Percentiles rank a stretch among this genome's conserved stretches.
Evolutionary conservation across 306 rosid genomes (phyloP).

Genomic region (Echinosophora koreensis): DNA sequence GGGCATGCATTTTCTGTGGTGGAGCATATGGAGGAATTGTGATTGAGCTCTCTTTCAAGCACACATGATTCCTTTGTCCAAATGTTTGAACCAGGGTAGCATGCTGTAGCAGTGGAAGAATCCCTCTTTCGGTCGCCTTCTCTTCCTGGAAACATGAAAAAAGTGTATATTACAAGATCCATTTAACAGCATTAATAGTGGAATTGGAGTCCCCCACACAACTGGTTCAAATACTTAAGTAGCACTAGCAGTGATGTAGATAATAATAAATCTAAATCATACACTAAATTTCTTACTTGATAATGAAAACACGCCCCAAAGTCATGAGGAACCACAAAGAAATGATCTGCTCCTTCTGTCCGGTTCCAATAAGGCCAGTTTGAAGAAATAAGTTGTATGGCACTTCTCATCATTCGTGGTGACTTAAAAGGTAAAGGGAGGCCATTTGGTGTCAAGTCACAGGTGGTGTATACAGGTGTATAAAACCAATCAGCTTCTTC

Average conservation of each 20-base stretch:
- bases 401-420: conserved; percentile 98
- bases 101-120: conserved; percentile 73
- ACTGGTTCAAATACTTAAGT: conserved; percentile 24
- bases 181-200: background rate
- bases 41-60: conserved; percentile 85
- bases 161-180: background rate
- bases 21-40: conserved; percentile 93
- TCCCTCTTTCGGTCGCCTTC: conserved; percentile 91
- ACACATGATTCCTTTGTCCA: conserved; percentile 89
- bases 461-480: conserved; percentile 93
- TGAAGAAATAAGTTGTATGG: conserved; percentile 92
- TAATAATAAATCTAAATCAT: background rate
- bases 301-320: conserved; percentile 99
- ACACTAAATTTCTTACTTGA: conserved; percentile 61
- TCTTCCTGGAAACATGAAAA: conserved; percentile 67
- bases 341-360: conserved; percentile 96
- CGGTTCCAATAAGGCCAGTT: conserved; percentile 98
- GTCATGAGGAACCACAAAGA: conserved; percentile 94
- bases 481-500: conserved; percentile 99
- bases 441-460: conserved; percentile 96
- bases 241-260: background rate
- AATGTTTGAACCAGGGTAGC: conserved; percentile 93
- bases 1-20: conserved; percentile 90
- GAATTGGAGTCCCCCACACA: conserved; percentile 18
- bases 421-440: conserved; percentile 97